Evolutionary conservation across 768 basidiomycete species (phyloP).

Genomic region (Tremella yokohamensis): DNA sequence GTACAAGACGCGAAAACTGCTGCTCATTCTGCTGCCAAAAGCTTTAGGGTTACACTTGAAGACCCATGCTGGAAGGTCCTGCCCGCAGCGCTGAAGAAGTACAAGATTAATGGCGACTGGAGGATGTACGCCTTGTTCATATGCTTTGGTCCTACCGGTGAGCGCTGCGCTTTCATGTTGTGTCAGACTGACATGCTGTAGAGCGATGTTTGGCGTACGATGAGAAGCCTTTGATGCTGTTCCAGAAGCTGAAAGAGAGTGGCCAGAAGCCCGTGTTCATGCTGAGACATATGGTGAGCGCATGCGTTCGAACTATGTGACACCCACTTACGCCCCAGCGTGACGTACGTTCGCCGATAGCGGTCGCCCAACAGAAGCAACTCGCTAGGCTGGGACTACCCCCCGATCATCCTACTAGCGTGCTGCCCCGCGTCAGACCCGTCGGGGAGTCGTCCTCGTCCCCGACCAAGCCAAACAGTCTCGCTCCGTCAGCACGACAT

Average conservation of each 20-base stretch:
- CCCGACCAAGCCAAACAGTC: constrained; percentile 30
- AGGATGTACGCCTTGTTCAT: constrained; percentile 99
- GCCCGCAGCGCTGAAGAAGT: constrained; percentile 96
- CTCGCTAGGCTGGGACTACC: constrained; percentile 60
- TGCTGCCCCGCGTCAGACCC: constrained; percentile 37
- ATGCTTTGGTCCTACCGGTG: constrained; percentile 89
- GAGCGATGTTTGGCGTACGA: constrained; percentile 96
- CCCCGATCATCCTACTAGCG: constrained; percentile 19
- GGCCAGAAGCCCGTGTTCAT: constrained; percentile 99
- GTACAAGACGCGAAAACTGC: constrained; percentile 30
- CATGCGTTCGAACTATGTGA: background rate
- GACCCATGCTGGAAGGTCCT: constrained; percentile 99
- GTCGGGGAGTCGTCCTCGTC: constrained; percentile 26
- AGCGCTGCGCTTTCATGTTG: constrained; percentile 29
- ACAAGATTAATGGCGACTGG: constrained; percentile 99
- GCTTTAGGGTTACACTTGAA: constrained; percentile 94
- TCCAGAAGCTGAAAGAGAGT: constrained; percentile 94
- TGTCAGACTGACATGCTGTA: constrained; percentile 58
- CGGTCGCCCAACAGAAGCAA: constrained; percentile 93
- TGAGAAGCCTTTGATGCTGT: constrained; percentile 92
- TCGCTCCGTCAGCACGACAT: constrained; percentile 20
- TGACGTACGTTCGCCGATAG: constrained; percentile 95
- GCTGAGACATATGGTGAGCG: constrained; percentile 54
- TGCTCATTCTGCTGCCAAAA: constrained; percentile 57
- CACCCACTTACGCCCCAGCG: constrained; percentile 24